Base-by-base conservation (phyloP, 306 rosid species). In the Pterocarpus macrocarpus region DNA sequence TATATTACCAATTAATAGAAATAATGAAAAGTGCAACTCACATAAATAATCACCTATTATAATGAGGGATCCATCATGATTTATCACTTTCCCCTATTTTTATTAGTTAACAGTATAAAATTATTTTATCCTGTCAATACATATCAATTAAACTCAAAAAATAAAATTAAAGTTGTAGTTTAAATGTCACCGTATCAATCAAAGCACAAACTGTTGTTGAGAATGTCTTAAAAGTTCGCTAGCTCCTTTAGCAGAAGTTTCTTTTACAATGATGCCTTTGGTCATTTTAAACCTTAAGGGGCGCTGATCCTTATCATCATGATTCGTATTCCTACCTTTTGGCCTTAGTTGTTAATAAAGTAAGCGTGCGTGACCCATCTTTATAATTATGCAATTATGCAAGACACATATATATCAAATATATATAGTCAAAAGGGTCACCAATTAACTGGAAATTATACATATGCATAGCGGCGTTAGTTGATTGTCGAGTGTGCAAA, bases 331-430 rank as follows among this genome's bases (percentile, higher is more conserved):
- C 52, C 84, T 52, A 15, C 64, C 84, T 81, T 80, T 72, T 64
- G 77, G 57, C 86, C 36, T 62, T 57, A 57, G 35, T 35, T 64
- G 13, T 13, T 64, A 39, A 38, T 55, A 57, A 79, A 75, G 59
- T 52, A 68, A 79, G 57, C 69, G 75, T 49, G 73, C 76, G 70
- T 72, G 28, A 22, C 77, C 41, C 50, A 14, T 72, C 83, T 74
- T 53, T 71, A 76, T 78, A 69, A 83, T 69, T 45, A 15, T 75
- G 41, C 79, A 80, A 75, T 82, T 73, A 68, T 66, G 50, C 63
- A 30, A 41, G 13, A 75, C 9, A 53, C 6, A 32, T 4, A 71
- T 2, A 52, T 45, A 45, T 45, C 1, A 44, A 13, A 71, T 10
- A 28, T 28, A 64, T 32, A 5, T 8, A 22, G 44, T 74, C 73